Evolutionary conservation across 2,329 filamentous ascomycete genomes (phyloP).

Genomic region (Xylaria sp.): DNA sequence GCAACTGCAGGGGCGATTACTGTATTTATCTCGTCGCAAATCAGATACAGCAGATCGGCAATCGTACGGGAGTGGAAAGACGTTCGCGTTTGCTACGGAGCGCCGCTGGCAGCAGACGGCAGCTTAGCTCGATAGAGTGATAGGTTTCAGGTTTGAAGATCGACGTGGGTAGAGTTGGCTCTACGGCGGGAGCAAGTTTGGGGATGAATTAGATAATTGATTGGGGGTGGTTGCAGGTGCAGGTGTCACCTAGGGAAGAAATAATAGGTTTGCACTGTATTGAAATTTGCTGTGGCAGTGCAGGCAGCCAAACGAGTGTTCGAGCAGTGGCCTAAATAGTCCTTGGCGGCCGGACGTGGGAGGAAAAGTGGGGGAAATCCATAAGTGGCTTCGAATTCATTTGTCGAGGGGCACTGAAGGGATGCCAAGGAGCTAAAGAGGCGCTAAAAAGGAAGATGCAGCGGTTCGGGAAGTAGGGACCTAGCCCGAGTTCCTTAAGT

Average conservation of each 20-base stretch:
- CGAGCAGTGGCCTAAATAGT: background rate
- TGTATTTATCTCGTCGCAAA: background rate
- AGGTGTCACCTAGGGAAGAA: no score
- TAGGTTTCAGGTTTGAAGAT: constrained; percentile 9
- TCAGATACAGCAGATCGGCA: background rate
- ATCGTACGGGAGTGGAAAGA: background rate
- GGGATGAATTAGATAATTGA: background rate
- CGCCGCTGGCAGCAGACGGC: constrained; percentile 13
- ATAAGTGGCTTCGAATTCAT: background rate
- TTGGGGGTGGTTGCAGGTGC: background rate
- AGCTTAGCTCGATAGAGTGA: constrained; percentile 2
- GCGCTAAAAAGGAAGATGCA: background rate
- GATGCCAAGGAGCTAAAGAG: background rate
- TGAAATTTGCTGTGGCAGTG: constrained; percentile 15
- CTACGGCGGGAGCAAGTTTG: background rate
- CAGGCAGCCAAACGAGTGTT: background rate
- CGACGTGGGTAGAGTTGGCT: constrained; percentile 12
- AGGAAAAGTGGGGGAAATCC: background rate
- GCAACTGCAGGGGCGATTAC: background rate
- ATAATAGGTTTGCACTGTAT: background rate
- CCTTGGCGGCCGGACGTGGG: background rate
- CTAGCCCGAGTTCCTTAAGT: background rate
- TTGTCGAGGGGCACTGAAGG: background rate
- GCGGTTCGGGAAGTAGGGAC: background rate
- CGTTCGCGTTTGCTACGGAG: background rate